phyloP scores from a whole-genome alignment of 192 early-diverging fungal genomes.

The Thamnidium elegans region DNA sequence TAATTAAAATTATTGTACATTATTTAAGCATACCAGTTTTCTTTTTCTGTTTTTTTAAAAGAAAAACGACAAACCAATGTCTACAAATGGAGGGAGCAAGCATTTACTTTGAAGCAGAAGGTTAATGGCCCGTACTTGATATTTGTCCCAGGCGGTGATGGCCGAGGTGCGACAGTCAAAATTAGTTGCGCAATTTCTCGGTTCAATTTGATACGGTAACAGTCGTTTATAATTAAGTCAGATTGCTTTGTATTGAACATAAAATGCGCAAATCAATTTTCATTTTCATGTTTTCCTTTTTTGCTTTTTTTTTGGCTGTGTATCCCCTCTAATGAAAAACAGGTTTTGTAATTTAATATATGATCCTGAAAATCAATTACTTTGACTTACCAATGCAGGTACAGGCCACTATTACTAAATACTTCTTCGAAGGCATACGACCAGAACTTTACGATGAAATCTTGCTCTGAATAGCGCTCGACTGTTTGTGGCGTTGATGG shows the following conservation, averaged over 20 bases:
- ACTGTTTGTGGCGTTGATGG: neutral
- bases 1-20: no score
- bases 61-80: no score
- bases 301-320: conserved; percentile 1
- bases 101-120: no score
- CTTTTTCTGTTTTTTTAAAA: no score
- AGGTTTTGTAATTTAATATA: conserved; percentile 6
- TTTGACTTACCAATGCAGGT: conserved; percentile 15
- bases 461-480: conserved; percentile 11
- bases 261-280: conserved; percentile 11
- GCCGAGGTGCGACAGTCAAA: no score
- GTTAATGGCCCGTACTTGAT: no score
- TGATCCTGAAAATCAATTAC: neutral
- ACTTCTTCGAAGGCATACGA: conserved; percentile 7
- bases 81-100: no score
- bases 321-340: conserved; percentile 4
- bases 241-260: neutral
- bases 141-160: no score
- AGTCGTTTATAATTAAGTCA: no score
- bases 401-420: conserved; percentile 8
- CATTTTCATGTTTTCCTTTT: conserved; percentile 5
- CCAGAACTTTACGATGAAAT: conserved; percentile 13
- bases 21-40: no score
- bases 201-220: no score
- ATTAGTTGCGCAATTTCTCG: no score